Evolutionary conservation across 805 yeast species (phyloP).

Genomic region (Cyberlindnera maclurae): DNA sequence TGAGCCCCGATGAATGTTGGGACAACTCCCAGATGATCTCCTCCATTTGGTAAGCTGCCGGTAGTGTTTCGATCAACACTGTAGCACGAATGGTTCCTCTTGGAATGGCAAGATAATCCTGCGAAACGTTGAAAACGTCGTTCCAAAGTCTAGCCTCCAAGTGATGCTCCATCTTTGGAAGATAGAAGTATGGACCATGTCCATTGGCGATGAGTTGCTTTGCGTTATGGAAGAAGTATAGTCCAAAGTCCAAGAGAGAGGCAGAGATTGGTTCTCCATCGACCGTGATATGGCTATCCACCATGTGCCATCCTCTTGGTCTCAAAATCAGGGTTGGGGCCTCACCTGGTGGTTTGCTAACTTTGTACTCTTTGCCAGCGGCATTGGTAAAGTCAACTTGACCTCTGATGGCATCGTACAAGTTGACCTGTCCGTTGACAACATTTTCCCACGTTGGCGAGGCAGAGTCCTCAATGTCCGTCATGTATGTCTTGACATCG

Average conservation of each 20-base stretch:
- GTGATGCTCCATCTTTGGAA: constrained; percentile 85
- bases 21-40: constrained; percentile 73
- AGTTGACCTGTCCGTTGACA: constrained; percentile 71
- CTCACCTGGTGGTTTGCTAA: constrained; percentile 38
- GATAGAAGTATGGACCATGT: constrained; percentile 73
- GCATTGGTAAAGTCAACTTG: constrained; percentile 43
- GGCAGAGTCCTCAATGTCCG: constrained; percentile 81
- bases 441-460: constrained; percentile 81
- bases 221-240: constrained; percentile 74
- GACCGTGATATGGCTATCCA: constrained; percentile 60
- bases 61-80: constrained; percentile 74
- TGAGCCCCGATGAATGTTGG: constrained; percentile 73
- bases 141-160: constrained; percentile 80
- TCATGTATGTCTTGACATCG: constrained; percentile 75
- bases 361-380: constrained; percentile 20
- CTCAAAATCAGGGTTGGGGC: constrained; percentile 73
- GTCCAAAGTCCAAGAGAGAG: constrained; percentile 75
- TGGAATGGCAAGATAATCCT: constrained; percentile 59
- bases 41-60: constrained; percentile 82
- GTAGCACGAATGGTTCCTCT: constrained; percentile 81
- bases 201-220: constrained; percentile 53
- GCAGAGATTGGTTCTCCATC: constrained; percentile 76
- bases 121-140: constrained; percentile 69
- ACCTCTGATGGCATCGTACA: constrained; percentile 68
- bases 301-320: constrained; percentile 88